Conservation (phyloP, 495 filamentous ascomycete species). For the Penicillium arizonense region DNA sequence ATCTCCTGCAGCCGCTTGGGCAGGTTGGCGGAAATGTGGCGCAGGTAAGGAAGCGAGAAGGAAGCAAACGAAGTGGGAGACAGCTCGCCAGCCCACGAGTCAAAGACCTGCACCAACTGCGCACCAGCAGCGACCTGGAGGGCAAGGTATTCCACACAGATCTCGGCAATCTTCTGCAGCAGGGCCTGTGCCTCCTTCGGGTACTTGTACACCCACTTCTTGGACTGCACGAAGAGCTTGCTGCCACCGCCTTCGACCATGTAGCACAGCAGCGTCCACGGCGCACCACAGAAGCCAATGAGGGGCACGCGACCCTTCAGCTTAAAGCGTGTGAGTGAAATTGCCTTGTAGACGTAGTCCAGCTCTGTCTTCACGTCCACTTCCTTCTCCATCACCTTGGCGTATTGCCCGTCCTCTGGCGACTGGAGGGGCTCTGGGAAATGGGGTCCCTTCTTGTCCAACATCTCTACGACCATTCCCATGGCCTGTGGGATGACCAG, state of each 20-base stretch:
- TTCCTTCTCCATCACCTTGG: constrained; percentile 66
- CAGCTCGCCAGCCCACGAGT: constrained; percentile 96
- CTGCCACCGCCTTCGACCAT: constrained; percentile 97
- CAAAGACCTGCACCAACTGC: constrained; percentile 94
- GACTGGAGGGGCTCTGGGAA: constrained; percentile 81
- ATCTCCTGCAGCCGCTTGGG: constrained; percentile 70
- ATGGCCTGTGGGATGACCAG: constrained; percentile 96
- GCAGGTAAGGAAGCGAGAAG: constrained; percentile 84
- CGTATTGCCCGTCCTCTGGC: constrained; percentile 78
- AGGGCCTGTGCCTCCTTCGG: constrained; percentile 74
- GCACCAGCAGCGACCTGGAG: constrained; percentile 90
- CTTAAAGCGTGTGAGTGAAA: constrained; percentile 86
- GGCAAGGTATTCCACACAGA: constrained; percentile 92
- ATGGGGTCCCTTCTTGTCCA: constrained; percentile 91
- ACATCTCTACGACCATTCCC: constrained; percentile 96
- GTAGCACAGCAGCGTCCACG: constrained; percentile 95
- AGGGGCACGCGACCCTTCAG: constrained; percentile 83
- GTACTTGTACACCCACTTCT: constrained; percentile 95
- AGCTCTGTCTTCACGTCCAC: constrained; percentile 83
- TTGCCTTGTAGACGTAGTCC: constrained; percentile 92
- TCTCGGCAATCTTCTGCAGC: constrained; percentile 83
- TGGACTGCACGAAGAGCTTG: constrained; percentile 86
- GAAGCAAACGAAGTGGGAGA: constrained; percentile 76
- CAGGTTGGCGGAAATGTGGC: constrained; percentile 75
- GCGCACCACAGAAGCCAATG: constrained; percentile 96